phyloP scores from a whole-genome alignment of 371 early-diverging fungal species.

The Choanephora cucurbitarum region DNA sequence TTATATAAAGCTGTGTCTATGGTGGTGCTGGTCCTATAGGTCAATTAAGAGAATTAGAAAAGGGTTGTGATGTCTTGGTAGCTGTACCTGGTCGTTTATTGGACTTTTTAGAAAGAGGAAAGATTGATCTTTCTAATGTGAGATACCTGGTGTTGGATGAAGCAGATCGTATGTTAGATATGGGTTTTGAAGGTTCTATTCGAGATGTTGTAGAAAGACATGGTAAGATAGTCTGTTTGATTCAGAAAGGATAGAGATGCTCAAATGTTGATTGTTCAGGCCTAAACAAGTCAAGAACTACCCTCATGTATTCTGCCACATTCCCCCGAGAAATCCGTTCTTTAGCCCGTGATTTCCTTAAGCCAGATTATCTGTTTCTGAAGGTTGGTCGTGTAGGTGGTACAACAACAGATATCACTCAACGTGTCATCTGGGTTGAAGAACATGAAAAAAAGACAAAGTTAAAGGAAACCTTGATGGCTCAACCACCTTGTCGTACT shows the following conservation, averaged over 20 bases:
- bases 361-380: constrained; percentile 58
- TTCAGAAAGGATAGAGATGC: neutral
- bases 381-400: constrained; percentile 61
- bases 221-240: constrained; percentile 24
- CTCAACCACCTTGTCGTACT: constrained; percentile 58
- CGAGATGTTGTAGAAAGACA: constrained; percentile 94
- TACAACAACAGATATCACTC: constrained; percentile 54
- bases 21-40: constrained; percentile 89
- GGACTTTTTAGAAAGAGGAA: constrained; percentile 86
- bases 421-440: constrained; percentile 49
- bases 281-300: constrained; percentile 80
- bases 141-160: constrained; percentile 97
- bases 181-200: constrained; percentile 98
- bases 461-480: constrained; percentile 29
- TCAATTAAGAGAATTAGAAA: constrained; percentile 80
- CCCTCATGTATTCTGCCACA: constrained; percentile 98
- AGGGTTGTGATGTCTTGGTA: constrained; percentile 94
- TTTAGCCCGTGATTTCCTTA: constrained; percentile 90
- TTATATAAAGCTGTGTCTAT: constrained; percentile 69
- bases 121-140: constrained; percentile 80
- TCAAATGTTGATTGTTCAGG: constrained; percentile 14
- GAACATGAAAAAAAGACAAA: constrained; percentile 52
- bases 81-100: constrained; percentile 98
- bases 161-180: constrained; percentile 98
- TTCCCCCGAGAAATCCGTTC: constrained; percentile 94